These are phyloP conservation scores for Monascus ruber DNA, from an alignment of 2,329 filamentous ascomycete genomes.

Conservation along the genomic window DNA sequence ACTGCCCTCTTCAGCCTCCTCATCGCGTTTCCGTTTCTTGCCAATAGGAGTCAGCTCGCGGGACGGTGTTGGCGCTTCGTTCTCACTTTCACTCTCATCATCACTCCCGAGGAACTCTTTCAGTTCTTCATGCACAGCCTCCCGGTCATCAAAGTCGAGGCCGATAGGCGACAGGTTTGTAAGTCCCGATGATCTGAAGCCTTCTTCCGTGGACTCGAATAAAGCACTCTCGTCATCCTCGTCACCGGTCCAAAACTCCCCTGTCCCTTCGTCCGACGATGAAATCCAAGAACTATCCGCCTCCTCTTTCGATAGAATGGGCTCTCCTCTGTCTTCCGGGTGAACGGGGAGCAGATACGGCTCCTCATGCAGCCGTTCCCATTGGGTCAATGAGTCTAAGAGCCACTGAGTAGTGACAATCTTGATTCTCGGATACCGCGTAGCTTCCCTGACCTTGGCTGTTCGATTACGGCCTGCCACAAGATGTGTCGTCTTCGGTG, in stretches of 20 bases:
- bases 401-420: slow-evolving; percentile 93
- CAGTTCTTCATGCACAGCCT: slow-evolving; percentile 58
- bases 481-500: slow-evolving; percentile 38
- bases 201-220: slow-evolving; percentile 28
- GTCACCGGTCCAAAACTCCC: slow-evolving; percentile 35
- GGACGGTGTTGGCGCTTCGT: slow-evolving; percentile 30
- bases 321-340: slow-evolving; percentile 49
- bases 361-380: slow-evolving; percentile 67
- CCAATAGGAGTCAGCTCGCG: slow-evolving; percentile 9
- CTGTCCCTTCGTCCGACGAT: slow-evolving; percentile 38
- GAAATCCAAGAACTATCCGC: slow-evolving; percentile 35
- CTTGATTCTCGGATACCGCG: slow-evolving; percentile 66
- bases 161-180: slow-evolving; percentile 41
- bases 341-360: slow-evolving; percentile 71
- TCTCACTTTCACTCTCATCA: slow-evolving; percentile 31
- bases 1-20: slow-evolving; percentile 12
- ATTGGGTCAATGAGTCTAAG: slow-evolving; percentile 69
- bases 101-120: slow-evolving; percentile 55
- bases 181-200: slow-evolving; percentile 40
- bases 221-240: slow-evolving; percentile 18
- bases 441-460: slow-evolving; percentile 80
- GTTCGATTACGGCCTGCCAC: slow-evolving; percentile 57
- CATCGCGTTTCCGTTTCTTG: slow-evolving; percentile 29
- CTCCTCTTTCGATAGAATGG: slow-evolving; percentile 31
- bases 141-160: slow-evolving; percentile 53